Evolutionary conservation across 192 early-diverging fungal species (phyloP).

Genomic region (Backusella parvicylindrica): DNA sequence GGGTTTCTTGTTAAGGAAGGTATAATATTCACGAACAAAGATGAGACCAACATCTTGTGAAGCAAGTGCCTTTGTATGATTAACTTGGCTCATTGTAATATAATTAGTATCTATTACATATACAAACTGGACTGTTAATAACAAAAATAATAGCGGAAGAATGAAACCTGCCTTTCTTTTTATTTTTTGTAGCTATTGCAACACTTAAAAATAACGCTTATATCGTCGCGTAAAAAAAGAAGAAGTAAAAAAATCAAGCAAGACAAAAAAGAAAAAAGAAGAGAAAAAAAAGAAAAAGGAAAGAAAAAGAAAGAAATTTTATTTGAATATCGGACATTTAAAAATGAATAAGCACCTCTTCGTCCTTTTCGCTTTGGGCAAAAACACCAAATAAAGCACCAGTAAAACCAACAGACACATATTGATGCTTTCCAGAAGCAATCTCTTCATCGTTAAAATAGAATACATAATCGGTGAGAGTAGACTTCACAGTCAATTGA

Average conservation of each 20-base stretch:
- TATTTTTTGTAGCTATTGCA: not conserved
- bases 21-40: slow-evolving; percentile 95
- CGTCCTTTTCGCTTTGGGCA: not conserved
- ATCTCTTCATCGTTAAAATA: not conserved
- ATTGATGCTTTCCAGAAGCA: not conserved
- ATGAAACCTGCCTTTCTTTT: not conserved
- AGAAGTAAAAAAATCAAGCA: slow-evolving; percentile 2
- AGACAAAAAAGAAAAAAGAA: not conserved
- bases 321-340: not conserved
- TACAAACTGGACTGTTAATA: not conserved
- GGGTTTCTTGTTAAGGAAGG: slow-evolving; percentile 84
- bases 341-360: not conserved
- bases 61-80: slow-evolving; percentile 3
- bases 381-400: not conserved
- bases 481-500: not conserved
- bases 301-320: not conserved
- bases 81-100: not conserved
- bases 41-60: slow-evolving; percentile 84
- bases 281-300: not conserved
- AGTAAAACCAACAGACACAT: not conserved
- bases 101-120: not conserved
- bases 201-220: not conserved
- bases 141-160: not conserved
- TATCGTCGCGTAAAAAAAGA: not conserved
- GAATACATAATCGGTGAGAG: not conserved